Percentiles rank a stretch among this genome's conserved stretches.
These are phyloP conservation scores for Nitzschia sp. DNA, from an alignment of 108 stramenopile species.

Conservation along the genomic window DNA sequence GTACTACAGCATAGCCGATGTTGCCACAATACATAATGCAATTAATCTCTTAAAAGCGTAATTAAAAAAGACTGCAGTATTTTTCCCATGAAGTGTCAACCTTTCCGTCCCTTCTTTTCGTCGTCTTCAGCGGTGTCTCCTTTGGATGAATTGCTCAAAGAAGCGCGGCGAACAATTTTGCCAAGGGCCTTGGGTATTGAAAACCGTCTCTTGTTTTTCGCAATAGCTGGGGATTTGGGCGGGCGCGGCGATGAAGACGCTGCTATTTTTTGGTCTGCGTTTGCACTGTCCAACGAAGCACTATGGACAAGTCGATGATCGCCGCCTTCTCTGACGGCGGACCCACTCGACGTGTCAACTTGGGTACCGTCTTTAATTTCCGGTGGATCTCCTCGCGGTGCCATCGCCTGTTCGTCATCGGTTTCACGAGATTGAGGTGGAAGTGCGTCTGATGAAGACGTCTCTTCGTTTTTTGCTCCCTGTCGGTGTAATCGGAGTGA, in stretches of 20 bases:
- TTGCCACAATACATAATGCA: too few relatives aligned
- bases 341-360: not conserved
- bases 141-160: not conserved
- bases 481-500: conserved; percentile 7
- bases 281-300: not conserved
- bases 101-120: conserved; percentile 2
- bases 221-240: not conserved
- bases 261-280: not conserved
- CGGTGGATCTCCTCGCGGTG: not conserved
- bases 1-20: too few relatives aligned
- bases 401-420: not conserved
- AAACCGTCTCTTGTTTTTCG: conserved; percentile 6
- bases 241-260: not conserved
- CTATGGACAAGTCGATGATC: not conserved
- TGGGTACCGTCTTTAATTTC: conserved; percentile 15
- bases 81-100: not conserved
- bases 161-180: conserved; percentile 9
- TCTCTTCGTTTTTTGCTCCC: not conserved
- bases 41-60: too few relatives aligned
- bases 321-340: not conserved
- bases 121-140: not conserved
- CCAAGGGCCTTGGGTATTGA: conserved; percentile 12
- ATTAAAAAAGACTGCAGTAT: too few relatives aligned
- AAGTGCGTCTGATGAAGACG: not conserved
- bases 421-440: not conserved